phyloP scores from a whole-genome alignment of 2,329 filamentous ascomycete genomes.

The Diaporthe sp. region DNA sequence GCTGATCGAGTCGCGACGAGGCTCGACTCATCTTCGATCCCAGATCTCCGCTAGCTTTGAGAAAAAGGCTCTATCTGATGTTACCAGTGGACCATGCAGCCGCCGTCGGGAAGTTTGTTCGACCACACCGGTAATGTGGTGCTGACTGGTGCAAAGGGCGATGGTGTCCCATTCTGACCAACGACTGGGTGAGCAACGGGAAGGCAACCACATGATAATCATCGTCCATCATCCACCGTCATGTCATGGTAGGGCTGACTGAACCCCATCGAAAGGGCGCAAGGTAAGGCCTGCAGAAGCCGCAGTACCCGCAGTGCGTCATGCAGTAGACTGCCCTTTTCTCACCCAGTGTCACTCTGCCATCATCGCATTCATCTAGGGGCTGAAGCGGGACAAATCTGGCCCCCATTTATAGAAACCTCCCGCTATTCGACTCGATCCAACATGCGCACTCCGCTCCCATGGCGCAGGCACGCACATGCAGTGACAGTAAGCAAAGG shows the following conservation, averaged over 20 bases:
- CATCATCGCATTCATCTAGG: background rate
- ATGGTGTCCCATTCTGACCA: background rate
- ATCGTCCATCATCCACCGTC: constrained; percentile 12
- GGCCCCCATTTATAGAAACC: constrained; percentile 34
- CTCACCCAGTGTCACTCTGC: background rate
- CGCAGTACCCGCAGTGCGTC: constrained; percentile 17
- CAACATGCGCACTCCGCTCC: background rate
- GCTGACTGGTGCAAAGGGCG: background rate
- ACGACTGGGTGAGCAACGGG: background rate
- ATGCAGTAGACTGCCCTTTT: background rate
- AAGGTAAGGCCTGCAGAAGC: background rate
- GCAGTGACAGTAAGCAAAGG: constrained; percentile 24
- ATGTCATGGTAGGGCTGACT: constrained; percentile 25
- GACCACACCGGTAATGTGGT: constrained; percentile 15
- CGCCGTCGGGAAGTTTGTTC: background rate
- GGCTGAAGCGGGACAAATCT: constrained; percentile 18
- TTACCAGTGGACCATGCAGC: background rate
- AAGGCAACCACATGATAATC: constrained; percentile 14
- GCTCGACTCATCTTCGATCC: background rate
- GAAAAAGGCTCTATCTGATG: background rate
- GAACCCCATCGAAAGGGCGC: background rate
- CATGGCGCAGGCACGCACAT: constrained; percentile 13
- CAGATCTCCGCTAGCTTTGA: background rate
- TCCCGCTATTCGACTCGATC: background rate
- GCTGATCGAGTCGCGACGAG: background rate